Evolutionary conservation across 305 asterid species (phyloP).

Genomic region (Fraxinus baroniana): DNA sequence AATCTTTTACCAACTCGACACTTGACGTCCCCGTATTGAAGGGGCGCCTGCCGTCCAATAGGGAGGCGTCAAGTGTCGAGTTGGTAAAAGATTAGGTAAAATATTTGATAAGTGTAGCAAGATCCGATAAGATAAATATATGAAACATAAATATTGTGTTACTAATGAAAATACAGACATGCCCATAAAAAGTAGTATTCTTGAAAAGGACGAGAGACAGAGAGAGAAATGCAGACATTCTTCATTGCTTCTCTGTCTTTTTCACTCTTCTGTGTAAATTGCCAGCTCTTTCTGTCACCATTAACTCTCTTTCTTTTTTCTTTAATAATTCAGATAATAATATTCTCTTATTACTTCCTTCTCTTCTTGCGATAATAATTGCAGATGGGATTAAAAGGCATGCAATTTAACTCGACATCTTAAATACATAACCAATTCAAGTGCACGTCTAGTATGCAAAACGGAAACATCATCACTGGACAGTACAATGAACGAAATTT

Average conservation of each 20-base stretch:
- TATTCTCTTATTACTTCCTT: neutral
- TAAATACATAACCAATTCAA: neutral
- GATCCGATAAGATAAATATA: no score
- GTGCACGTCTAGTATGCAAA: neutral
- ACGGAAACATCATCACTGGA: neutral
- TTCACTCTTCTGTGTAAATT: neutral
- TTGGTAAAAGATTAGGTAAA: no score
- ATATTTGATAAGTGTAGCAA: no score
- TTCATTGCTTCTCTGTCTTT: slow-evolving; percentile 4
- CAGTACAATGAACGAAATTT: neutral
- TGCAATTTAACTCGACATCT: neutral
- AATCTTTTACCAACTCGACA: no score
- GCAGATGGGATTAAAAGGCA: no score
- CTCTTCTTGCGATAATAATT: neutral
- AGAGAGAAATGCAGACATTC: slow-evolving; percentile 8
- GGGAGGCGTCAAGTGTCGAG: no score
- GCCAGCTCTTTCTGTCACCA: slow-evolving; percentile 13
- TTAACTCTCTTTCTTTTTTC: neutral
- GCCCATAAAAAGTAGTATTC: slow-evolving; percentile 6
- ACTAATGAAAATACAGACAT: neutral
- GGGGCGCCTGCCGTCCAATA: no score
- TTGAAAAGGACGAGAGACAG: slow-evolving; percentile 14
- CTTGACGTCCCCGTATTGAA: no score
- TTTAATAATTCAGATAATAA: neutral
- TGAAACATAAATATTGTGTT: neutral